A percentile compares a stretch with the other conserved stretches of the same genome.
These are phyloP conservation scores for Acorus gramineus DNA, from an alignment of 106 monocot genomes.

Conservation along the genomic window DNA sequence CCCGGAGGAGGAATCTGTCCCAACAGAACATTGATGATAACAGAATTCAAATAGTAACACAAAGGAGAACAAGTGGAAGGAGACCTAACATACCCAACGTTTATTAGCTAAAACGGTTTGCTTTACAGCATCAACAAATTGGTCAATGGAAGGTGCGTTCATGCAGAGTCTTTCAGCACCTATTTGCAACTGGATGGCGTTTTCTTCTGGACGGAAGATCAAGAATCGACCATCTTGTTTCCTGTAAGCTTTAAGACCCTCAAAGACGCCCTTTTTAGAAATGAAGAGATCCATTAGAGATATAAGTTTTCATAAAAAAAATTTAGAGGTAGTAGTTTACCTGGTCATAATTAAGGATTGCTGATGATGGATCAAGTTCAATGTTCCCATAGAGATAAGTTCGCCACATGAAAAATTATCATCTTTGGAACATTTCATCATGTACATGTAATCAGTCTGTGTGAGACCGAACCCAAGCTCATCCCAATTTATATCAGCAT, in stretches of 20 bases:
- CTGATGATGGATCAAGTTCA: constrained; percentile 48
- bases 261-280: constrained; percentile 35
- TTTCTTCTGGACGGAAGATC: constrained; percentile 46
- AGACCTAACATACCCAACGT: constrained; percentile 29
- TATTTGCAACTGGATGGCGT: constrained; percentile 34
- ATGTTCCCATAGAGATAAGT: constrained; percentile 35
- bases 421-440: constrained; percentile 33
- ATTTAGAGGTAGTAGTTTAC: constrained; percentile 8
- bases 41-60: not conserved
- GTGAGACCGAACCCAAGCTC: constrained; percentile 34
- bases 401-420: constrained; percentile 27
- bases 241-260: constrained; percentile 52
- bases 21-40: not conserved
- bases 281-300: too few relatives aligned
- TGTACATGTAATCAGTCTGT: constrained; percentile 58
- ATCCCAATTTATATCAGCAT: constrained; percentile 52
- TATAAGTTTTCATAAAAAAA: too few relatives aligned
- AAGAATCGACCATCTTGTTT: constrained; percentile 24
- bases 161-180: constrained; percentile 55
- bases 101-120: constrained; percentile 37
- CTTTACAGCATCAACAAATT: constrained; percentile 48
- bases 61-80: not conserved
- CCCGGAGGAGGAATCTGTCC: constrained; percentile 48
- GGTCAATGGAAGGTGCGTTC: constrained; percentile 44
- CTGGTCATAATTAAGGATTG: constrained; percentile 55